phyloP scores from a whole-genome alignment of 202 grass and related monocot species.

The Musa balbisiana region DNA sequence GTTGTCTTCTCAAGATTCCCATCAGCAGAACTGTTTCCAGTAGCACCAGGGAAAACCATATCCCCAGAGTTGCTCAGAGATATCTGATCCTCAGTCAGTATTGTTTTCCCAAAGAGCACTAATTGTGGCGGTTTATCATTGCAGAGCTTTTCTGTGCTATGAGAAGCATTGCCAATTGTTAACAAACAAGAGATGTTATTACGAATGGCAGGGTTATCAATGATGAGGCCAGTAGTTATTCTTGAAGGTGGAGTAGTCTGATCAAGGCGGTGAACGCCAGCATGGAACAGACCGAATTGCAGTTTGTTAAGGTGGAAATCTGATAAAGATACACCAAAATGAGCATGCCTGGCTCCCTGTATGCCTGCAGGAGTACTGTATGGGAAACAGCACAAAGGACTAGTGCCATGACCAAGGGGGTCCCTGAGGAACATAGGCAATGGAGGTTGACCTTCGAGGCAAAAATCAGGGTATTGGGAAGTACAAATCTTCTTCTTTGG shows the following conservation, averaged over 20 bases:
- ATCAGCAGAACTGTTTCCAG: conserved; percentile 39
- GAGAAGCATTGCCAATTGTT: conserved; percentile 48
- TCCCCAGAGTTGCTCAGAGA: conserved; percentile 32
- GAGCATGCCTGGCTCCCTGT: conserved; percentile 99
- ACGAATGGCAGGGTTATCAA: conserved; percentile 34
- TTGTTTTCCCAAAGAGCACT: conserved; percentile 87
- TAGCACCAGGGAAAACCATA: not conserved
- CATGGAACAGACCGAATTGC: conserved; percentile 44
- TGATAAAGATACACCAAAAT: conserved; percentile 79
- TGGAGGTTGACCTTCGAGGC: conserved; percentile 41
- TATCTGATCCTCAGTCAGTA: conserved; percentile 82
- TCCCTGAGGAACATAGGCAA: conserved; percentile 45
- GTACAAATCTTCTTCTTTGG: conserved; percentile 69
- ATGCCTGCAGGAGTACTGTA: conserved; percentile 80
- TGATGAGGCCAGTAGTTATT: conserved; percentile 45
- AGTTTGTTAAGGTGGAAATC: conserved; percentile 68
- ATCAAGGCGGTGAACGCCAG: conserved; percentile 39
- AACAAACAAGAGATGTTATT: conserved; percentile 72
- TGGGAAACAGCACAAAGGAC: conserved; percentile 56
- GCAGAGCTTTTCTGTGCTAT: conserved; percentile 48
- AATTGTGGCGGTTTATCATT: conserved; percentile 38
- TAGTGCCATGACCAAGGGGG: conserved; percentile 36
- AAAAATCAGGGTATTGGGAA: conserved; percentile 52
- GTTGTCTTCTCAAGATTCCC: conserved; percentile 24
- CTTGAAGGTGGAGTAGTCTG: conserved; percentile 30